A percentile compares a stretch with the other conserved stretches of the same genome.
Evolutionary conservation across 495 filamentous ascomycete species (phyloP).

Genomic region (Cetradonia linearis): DNA sequence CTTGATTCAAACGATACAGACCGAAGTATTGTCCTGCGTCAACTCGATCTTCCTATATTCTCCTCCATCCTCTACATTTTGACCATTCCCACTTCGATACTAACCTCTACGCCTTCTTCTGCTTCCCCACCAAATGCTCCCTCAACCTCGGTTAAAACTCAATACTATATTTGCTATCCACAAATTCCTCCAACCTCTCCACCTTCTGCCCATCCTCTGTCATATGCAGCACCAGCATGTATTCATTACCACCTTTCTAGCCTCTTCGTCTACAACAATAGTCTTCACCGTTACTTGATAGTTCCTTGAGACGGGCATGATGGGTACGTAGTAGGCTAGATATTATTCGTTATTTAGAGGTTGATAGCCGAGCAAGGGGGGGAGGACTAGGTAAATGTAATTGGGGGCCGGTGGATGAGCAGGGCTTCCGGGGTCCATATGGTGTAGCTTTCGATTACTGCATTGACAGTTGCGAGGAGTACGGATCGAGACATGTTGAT

Average conservation of each 20-base stretch:
- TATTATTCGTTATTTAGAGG: constrained; percentile 10
- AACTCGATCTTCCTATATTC: neutral
- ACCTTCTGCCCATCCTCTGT: constrained; percentile 27
- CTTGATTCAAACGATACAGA: neutral
- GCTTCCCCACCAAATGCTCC: constrained; percentile 1
- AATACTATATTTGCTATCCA: constrained; percentile 26
- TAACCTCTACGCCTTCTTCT: neutral
- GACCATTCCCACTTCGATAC: neutral
- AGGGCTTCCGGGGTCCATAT: constrained; percentile 2
- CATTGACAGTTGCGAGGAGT: neutral
- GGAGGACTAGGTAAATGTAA: constrained; percentile 4
- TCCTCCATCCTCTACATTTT: neutral
- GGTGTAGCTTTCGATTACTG: constrained; percentile 1
- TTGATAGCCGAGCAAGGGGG: neutral
- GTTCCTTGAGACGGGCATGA: neutral
- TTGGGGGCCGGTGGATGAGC: neutral
- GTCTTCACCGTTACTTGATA: neutral
- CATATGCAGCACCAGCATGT: constrained; percentile 27
- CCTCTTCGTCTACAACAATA: neutral
- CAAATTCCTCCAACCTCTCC: constrained; percentile 27
- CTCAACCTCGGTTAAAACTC: neutral
- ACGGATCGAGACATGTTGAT: constrained; percentile 1
- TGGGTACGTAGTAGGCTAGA: neutral
- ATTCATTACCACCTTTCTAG: constrained; percentile 26
- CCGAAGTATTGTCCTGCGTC: neutral